phyloP scores from a whole-genome alignment of 768 basidiomycete genomes.

The Collybiopsis confluens region DNA sequence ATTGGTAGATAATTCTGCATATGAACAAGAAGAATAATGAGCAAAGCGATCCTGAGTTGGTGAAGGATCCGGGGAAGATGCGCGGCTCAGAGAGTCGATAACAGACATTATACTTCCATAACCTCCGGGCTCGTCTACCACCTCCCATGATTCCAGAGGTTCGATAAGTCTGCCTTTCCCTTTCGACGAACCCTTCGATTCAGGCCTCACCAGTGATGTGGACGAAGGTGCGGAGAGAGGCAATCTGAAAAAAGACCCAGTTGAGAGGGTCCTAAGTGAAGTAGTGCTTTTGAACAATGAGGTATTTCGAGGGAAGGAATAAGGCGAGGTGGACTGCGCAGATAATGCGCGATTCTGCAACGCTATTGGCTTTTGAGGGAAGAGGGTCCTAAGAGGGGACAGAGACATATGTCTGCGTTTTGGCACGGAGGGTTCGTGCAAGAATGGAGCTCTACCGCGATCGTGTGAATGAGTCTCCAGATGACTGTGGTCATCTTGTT shows the following conservation, averaged over 20 bases:
- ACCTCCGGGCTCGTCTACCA: conserved; percentile 26
- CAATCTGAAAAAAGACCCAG: conserved; percentile 30
- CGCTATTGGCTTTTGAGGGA: conserved; percentile 33
- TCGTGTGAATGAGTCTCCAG: conserved; percentile 21
- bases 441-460: conserved; percentile 27
- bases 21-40: too few species aligned
- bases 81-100: conserved; percentile 17
- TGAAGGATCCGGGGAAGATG: conserved; percentile 10
- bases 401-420: conserved; percentile 39
- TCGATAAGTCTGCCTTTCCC: conserved; percentile 36
- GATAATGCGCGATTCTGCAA: conserved; percentile 35
- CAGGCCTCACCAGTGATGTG: conserved; percentile 12
- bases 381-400: conserved; percentile 44
- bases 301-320: conserved; percentile 29
- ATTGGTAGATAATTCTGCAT: too few species aligned
- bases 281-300: conserved; percentile 43
- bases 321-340: conserved; percentile 39
- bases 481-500: conserved; percentile 36
- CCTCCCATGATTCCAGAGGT: conserved; percentile 41
- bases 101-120: conserved; percentile 24
- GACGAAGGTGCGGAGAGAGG: conserved; percentile 23
- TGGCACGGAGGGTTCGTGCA: conserved; percentile 17
- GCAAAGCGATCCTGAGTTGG: not conserved
- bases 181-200: conserved; percentile 27
- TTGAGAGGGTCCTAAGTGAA: conserved; percentile 32